Evolutionary conservation across 202 grass and related monocot genomes (phyloP).

Genomic region (Sporobolus alterniflorus): DNA sequence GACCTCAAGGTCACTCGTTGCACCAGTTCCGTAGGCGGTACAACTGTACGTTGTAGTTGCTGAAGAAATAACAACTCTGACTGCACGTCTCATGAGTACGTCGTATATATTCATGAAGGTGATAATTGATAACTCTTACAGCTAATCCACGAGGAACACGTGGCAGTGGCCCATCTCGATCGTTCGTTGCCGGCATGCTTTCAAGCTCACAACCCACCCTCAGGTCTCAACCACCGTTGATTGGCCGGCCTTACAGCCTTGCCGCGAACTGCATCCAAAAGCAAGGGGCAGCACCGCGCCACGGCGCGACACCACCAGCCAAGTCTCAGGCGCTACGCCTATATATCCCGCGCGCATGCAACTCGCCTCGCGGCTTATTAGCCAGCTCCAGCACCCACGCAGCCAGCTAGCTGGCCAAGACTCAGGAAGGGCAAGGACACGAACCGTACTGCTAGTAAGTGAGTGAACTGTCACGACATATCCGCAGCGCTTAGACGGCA

Average conservation of each 20-base stretch:
- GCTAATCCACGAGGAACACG: background rate
- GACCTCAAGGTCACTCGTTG: too few species aligned
- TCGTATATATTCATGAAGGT: background rate
- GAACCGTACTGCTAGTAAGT: too few species aligned
- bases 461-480: background rate
- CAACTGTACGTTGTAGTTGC: too few species aligned
- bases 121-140: background rate
- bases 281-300: background rate
- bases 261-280: slow-evolving; percentile 7
- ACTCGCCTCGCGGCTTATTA: slow-evolving; percentile 6
- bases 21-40: too few species aligned
- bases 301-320: background rate
- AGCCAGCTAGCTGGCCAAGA: background rate
- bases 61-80: background rate
- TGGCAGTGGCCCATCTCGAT: slow-evolving; percentile 3
- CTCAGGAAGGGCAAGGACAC: too few species aligned
- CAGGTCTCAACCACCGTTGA: slow-evolving; percentile 47
- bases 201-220: slow-evolving; percentile 36
- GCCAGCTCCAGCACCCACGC: background rate
- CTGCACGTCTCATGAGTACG: background rate
- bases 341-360: slow-evolving; percentile 54
- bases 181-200: slow-evolving; percentile 42
- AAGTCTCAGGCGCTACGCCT: background rate
- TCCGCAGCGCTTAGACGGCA: background rate
- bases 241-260: slow-evolving; percentile 22